phyloP scores from a whole-genome alignment of 1,284 basidiomycete species.

The Heliocybe sulcata region DNA sequence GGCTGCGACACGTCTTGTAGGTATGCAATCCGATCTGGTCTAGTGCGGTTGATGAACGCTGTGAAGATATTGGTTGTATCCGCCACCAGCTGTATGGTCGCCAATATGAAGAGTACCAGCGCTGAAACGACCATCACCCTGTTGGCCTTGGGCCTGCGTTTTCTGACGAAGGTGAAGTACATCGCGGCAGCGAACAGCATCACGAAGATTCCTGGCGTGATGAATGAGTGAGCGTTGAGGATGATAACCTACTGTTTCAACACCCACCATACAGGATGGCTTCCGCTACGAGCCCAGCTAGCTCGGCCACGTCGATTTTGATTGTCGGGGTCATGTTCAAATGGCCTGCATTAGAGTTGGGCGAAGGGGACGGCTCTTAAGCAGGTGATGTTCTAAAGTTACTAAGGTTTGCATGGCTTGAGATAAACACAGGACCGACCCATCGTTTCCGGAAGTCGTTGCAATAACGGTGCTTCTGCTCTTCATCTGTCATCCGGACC shows the following conservation, averaged over 20 bases:
- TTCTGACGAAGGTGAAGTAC: conserved; percentile 7
- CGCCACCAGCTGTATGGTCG: conserved; percentile 10
- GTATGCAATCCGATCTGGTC: conserved; percentile 9
- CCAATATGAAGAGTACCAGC: conserved; percentile 10
- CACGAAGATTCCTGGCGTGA: conserved; percentile 9
- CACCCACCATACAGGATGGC: conserved; percentile 11
- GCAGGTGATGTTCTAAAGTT: neutral
- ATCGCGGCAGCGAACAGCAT: conserved; percentile 8
- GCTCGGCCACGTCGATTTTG: conserved; percentile 11
- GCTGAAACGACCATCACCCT: conserved; percentile 10
- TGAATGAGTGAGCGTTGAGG: neutral
- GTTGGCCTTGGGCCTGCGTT: conserved; percentile 3
- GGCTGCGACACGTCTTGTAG: conserved; percentile 10
- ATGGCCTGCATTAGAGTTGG: neutral
- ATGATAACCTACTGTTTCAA: neutral
- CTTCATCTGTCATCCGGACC: no score
- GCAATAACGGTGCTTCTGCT: no score
- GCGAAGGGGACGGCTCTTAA: neutral
- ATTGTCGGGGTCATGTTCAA: neutral
- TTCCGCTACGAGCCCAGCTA: conserved; percentile 11
- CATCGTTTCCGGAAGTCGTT: no score
- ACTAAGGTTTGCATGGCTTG: no score
- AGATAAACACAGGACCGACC: no score
- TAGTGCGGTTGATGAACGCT: conserved; percentile 11
- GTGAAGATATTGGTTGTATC: conserved; percentile 11